Conservation (phyloP, 2,329 filamentous ascomycete genomes). For the Claviceps spartinae region DNA sequence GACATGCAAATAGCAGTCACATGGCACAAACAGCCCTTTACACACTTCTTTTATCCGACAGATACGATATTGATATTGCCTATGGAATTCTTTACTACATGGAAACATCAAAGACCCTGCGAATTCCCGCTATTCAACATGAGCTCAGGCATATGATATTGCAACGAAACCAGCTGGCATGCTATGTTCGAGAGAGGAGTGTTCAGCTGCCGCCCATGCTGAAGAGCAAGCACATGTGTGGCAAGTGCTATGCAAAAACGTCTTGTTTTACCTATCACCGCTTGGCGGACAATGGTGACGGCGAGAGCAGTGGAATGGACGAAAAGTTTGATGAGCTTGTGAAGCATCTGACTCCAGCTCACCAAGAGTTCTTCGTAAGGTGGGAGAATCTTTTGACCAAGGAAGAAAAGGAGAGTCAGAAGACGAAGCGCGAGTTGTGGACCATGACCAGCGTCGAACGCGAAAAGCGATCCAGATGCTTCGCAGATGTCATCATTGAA, state of each 20-base stretch:
- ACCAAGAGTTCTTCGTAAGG: conserved; percentile 79
- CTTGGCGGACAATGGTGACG: conserved; percentile 70
- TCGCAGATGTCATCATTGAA: conserved; percentile 74
- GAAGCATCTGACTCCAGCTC: conserved; percentile 56
- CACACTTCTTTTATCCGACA: conserved; percentile 79
- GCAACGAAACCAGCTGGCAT: conserved; percentile 80
- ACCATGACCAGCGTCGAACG: conserved; percentile 85
- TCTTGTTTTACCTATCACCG: conserved; percentile 91
- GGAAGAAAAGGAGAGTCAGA: conserved; percentile 83
- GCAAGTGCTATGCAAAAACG: conserved; percentile 78
- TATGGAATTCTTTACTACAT: conserved; percentile 93
- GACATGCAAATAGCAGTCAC: conserved; percentile 67
- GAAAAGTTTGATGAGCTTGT: conserved; percentile 74
- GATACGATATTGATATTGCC: conserved; percentile 83
- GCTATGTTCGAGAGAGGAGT: conserved; percentile 68
- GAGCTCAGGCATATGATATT: conserved; percentile 96
- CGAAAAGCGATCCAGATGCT: conserved; percentile 79
- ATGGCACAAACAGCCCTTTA: conserved; percentile 91
- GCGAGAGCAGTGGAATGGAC: conserved; percentile 67
- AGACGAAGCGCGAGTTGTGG: conserved; percentile 82
- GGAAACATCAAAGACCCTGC: conserved; percentile 74
- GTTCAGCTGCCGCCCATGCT: conserved; percentile 75
- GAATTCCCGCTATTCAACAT: conserved; percentile 71
- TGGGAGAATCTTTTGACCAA: conserved; percentile 91
- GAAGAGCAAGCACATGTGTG: conserved; percentile 67